Conservation (phyloP, 2,329 filamentous ascomycete species). For the Macroventuria anomochaeta region DNA sequence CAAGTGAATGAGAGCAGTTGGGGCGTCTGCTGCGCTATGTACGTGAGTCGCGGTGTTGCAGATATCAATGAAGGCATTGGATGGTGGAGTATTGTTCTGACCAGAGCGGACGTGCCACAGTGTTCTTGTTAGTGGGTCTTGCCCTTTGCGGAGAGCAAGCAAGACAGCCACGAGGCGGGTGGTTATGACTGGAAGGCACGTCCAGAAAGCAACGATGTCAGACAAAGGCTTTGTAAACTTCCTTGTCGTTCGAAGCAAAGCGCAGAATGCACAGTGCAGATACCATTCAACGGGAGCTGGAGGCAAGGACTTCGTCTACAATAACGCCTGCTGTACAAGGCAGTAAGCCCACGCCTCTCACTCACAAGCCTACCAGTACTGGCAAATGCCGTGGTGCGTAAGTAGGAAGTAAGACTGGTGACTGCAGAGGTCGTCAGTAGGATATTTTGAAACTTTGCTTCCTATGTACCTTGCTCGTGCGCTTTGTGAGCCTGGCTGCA, state of each 20-base stretch:
- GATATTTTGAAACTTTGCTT: background rate
- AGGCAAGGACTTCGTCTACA: background rate
- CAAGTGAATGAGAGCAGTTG: slow-evolving; percentile 7
- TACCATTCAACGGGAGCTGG: background rate
- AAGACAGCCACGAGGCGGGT: slow-evolving; percentile 15
- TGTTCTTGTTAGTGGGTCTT: slow-evolving; percentile 7
- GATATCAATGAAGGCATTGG: background rate
- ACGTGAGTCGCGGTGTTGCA: background rate
- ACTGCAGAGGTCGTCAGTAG: background rate
- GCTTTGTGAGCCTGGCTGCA: background rate
- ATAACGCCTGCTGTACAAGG: background rate
- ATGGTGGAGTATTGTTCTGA: background rate
- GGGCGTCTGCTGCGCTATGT: background rate
- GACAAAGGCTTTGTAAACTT: slow-evolving; percentile 4
- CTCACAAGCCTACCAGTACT: background rate
- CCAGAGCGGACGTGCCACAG: background rate
- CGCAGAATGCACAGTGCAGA: background rate
- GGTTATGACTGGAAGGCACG: slow-evolving; percentile 11
- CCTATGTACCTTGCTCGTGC: background rate
- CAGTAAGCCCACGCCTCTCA: background rate
- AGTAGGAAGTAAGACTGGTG: background rate
- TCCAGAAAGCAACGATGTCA: background rate
- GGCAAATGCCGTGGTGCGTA: background rate
- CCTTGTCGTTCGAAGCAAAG: background rate
- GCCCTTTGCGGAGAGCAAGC: slow-evolving; percentile 1